Conservation (phyloP, 768 basidiomycete species). For the Rhizopogon rudus region DNA sequence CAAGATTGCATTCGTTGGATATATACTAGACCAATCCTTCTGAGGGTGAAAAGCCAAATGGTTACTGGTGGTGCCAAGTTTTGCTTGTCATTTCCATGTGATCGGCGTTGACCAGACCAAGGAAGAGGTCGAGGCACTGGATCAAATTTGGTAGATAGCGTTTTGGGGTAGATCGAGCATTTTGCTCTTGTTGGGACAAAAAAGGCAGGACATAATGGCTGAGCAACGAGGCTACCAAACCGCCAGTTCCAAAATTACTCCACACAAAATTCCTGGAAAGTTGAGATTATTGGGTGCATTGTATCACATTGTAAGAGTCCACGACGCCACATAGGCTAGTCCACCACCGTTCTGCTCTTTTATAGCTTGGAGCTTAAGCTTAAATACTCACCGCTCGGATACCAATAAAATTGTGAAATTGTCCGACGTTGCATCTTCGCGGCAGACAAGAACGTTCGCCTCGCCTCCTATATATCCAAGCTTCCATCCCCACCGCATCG, state of each 20-base stretch:
- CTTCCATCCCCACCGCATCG: neutral
- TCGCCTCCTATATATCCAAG: slow-evolving; percentile 1
- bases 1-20: neutral
- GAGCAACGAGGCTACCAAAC: slow-evolving; percentile 9
- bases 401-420: too few species aligned
- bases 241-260: neutral
- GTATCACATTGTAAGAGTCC: neutral
- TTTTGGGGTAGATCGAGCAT: neutral
- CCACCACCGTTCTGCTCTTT: neutral
- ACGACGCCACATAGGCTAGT: neutral
- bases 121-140: neutral
- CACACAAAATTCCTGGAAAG: slow-evolving; percentile 1
- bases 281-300: neutral
- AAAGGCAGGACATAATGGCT: slow-evolving; percentile 10
- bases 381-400: too few species aligned
- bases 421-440: too few species aligned
- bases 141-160: neutral
- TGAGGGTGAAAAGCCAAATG: neutral
- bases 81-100: neutral
- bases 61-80: neutral
- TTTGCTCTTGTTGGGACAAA: slow-evolving; percentile 23
- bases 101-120: neutral
- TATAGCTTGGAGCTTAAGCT: neutral
- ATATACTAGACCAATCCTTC: neutral
- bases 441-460: neutral